Evolutionary conservation across 257 asterid genomes (phyloP).

Genomic region (Lantana camara): DNA sequence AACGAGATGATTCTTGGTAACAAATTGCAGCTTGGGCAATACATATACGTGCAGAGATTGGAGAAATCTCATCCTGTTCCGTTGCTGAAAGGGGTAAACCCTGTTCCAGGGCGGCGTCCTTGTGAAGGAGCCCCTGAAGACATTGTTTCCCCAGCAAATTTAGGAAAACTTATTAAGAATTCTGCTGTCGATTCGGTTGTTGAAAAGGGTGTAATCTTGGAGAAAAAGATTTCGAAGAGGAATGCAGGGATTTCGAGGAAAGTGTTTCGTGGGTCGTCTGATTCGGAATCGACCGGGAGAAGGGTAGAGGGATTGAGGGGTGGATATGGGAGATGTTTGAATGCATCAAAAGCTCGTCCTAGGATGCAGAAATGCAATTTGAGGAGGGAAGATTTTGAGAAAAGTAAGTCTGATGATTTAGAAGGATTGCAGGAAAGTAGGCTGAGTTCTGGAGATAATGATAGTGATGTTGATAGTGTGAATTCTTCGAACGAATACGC

Average conservation of each 20-base stretch:
- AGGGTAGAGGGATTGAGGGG: conserved; percentile 20
- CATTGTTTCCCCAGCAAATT: conserved; percentile 34
- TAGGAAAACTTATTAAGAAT: conserved; percentile 33
- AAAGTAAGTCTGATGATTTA: not conserved
- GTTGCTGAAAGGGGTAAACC: conserved; percentile 51
- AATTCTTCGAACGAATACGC: conserved; percentile 38
- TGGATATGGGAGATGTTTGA: conserved; percentile 27
- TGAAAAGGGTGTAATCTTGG: conserved; percentile 68
- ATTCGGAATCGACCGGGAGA: conserved; percentile 26
- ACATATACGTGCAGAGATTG: conserved; percentile 47
- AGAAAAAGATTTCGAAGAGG: conserved; percentile 39
- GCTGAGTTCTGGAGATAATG: conserved; percentile 39
- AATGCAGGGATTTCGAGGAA: conserved; percentile 26
- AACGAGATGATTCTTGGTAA: conserved; percentile 66
- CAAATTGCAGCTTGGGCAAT: conserved; percentile 66
- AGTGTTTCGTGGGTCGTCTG: conserved; percentile 33
- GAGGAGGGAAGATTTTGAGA: conserved; percentile 25
- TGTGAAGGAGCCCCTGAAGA: conserved; percentile 69
- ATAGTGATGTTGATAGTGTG: conserved; percentile 54
- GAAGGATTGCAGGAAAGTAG: conserved; percentile 21
- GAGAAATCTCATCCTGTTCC: conserved; percentile 66
- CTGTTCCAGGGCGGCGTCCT: conserved; percentile 60
- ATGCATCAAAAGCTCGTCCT: conserved; percentile 41
- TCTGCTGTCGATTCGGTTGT: conserved; percentile 43
- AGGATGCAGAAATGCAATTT: conserved; percentile 7